Evolutionary conservation across 2,329 filamentous ascomycete species (phyloP), one percentile per base, ranked within the genome.

Genomic region (Botrytis byssoidea): DNA sequence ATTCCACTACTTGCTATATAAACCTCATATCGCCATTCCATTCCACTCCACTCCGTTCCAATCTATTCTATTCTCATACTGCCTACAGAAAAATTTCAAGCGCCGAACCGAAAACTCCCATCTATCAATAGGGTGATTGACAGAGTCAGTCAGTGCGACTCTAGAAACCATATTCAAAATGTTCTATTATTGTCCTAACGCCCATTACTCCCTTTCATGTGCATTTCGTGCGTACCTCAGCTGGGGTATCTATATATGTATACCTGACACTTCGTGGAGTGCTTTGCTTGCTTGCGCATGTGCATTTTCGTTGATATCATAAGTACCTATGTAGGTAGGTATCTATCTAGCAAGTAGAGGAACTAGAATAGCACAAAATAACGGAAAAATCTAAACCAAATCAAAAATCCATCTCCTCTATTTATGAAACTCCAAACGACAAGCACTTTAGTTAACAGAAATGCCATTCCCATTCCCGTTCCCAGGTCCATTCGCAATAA

Each of bases 381-480:
- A 29, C 25, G 2, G 65, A 69, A 57, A 55, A 68, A 29, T 55
- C 48, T n/a, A n/a, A 51, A n/a, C 6, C 32, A 40, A 44, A 71
- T 25, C 46, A 46, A 64, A 51, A 48, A 32, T 14, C 44, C 42
- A 63, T 48, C 37, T 48, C 57, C 64, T 71, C 72, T 71, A 73
- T 57, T 8, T 57, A 44, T 32, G 12, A 44, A 69, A 69, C 51
- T 57, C 32, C 66, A 69, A 9, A 42, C 44, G n/a, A 3, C 32
- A 55, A 14, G n/a, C 48, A 44, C 37, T 16, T 16, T 71, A 64
- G 22, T 64, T 71, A 37, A 71, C 59, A 44, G 72, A 64, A 48
- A 71, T 71, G 16, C 71, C 59, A 48, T 16, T 71, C 7, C 71
- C 63, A 40, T 72, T 69, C 7, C 71, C 63, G 29, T 72, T 72